These are phyloP conservation scores for Prunus kanzakura DNA, from an alignment of 306 rosid species.

Conservation along the genomic window DNA sequence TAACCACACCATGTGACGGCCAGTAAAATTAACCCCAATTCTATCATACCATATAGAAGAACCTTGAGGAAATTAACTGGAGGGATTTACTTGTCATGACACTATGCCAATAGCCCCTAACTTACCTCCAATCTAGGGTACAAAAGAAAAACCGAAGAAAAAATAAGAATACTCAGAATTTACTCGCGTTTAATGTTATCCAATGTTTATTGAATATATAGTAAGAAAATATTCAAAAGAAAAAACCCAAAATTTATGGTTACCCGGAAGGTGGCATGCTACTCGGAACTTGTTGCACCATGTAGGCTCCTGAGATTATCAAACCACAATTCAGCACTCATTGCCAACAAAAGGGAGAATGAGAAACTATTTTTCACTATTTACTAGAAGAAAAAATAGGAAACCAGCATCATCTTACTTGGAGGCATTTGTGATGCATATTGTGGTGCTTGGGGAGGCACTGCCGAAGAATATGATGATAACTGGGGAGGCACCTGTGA, in stretches of 20 bases:
- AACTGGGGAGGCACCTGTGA: constrained; percentile 46
- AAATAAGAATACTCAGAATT: background rate
- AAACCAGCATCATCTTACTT: constrained; percentile 7
- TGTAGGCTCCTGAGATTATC: constrained; percentile 57
- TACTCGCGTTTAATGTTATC: background rate
- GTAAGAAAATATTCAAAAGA: background rate
- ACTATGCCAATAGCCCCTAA: no score
- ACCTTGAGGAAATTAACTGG: background rate
- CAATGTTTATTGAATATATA: background rate
- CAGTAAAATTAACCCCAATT: background rate
- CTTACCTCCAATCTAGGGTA: no score
- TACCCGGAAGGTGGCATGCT: constrained; percentile 71
- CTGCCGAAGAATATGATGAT: background rate
- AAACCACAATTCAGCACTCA: constrained; percentile 36
- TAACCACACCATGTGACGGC: background rate
- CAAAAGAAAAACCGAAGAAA: no score
- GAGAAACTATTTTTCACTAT: background rate
- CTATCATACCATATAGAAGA: background rate
- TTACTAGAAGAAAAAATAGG: background rate
- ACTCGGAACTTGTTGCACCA: constrained; percentile 60
- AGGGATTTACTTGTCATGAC: no score
- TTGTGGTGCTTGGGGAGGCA: background rate
- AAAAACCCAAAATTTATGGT: constrained; percentile 6
- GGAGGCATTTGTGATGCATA: constrained; percentile 11
- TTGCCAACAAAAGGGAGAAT: background rate